Evolutionary conservation across 371 early-diverging fungal genomes (phyloP).

Genomic region (Synchytrium microbalum): DNA sequence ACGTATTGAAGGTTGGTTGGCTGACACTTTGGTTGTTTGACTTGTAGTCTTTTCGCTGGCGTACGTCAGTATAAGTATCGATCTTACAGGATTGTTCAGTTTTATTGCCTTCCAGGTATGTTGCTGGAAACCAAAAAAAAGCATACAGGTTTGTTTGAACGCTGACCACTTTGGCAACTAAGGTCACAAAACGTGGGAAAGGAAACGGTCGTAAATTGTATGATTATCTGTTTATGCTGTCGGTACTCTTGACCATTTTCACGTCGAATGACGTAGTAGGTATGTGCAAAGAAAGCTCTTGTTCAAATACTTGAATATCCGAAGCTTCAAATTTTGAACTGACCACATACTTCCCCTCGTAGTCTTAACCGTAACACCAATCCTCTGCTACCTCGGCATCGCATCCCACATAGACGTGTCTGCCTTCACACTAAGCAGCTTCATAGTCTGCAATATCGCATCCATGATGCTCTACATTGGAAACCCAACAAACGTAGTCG

Average conservation of each 20-base stretch:
- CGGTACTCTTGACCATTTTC: slow-evolving; percentile 61
- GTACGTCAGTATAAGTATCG: neutral
- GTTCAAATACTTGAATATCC: neutral
- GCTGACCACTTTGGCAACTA: neutral
- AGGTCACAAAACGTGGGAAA: slow-evolving; percentile 55
- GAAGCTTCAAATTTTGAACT: neutral
- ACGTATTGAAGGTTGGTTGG: slow-evolving; percentile 43
- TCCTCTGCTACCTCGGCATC: slow-evolving; percentile 58
- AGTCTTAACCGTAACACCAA: slow-evolving; percentile 69
- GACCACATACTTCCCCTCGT: too few relatives aligned
- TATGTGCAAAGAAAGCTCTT: too few relatives aligned
- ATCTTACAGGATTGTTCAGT: slow-evolving; percentile 60
- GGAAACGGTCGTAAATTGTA: slow-evolving; percentile 52
- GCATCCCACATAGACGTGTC: slow-evolving; percentile 14
- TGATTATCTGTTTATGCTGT: slow-evolving; percentile 56
- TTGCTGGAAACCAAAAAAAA: slow-evolving; percentile 65
- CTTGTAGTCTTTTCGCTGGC: slow-evolving; percentile 15
- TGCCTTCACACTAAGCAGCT: slow-evolving; percentile 22
- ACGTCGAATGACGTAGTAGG: slow-evolving; percentile 78
- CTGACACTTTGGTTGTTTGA: neutral
- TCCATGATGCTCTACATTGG: slow-evolving; percentile 78
- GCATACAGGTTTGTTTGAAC: slow-evolving; percentile 41
- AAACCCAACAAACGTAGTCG: slow-evolving; percentile 78
- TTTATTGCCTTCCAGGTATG: slow-evolving; percentile 56
- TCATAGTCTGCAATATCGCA: slow-evolving; percentile 40